Evolutionary conservation across 495 filamentous ascomycete species (phyloP), one percentile per base, ranked within the genome.

Genomic region (Chaetomium fimeti): DNA sequence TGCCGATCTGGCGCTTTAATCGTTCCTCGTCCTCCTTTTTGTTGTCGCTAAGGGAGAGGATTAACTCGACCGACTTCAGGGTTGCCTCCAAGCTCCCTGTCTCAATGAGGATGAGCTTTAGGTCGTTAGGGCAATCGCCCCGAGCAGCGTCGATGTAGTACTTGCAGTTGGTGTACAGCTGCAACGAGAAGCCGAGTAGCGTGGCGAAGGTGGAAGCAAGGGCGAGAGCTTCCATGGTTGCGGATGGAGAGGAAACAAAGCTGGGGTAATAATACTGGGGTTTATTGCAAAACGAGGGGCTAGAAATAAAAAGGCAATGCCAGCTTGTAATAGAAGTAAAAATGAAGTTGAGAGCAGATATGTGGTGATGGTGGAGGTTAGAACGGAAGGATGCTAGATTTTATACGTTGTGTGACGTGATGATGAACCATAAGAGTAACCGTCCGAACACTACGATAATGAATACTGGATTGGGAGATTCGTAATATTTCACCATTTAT

Each of bases 201-300:
- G 58, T 61, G 25, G 42, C 28, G 27, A 61, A 51, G 58, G 42
- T 60, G 16, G 57, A 60, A 9, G 57, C 43, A 2, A 60, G 42
- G 7, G 42, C 57, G 43, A 60, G 22, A 13, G 42, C 42, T n/a
- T 60, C 57, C 57, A 60, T 60, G 56, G 28, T 47, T 42, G 55
- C 38, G 57, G 29, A 42, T 20, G 25, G 18, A 40, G 4, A 22
- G 13, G 1, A 40, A 29, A 24, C 1, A 0, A 51, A 36, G 32
- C 32, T 22, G 22, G 48, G 22, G n/a, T n/a, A n/a, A 20, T 18
- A 47, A 20, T 18, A 47, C 6, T 47, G 5, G 3, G 43, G 43
- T 2, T 9, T 20, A n/a, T 22, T 20, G 42, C 18, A 45, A 15
- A 45, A 16, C 16, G 16, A 45, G 42, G 18, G n/a, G n/a, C n/a